phyloP scores from a whole-genome alignment of 768 basidiomycete genomes.

The Boletus subcaerulescens region DNA sequence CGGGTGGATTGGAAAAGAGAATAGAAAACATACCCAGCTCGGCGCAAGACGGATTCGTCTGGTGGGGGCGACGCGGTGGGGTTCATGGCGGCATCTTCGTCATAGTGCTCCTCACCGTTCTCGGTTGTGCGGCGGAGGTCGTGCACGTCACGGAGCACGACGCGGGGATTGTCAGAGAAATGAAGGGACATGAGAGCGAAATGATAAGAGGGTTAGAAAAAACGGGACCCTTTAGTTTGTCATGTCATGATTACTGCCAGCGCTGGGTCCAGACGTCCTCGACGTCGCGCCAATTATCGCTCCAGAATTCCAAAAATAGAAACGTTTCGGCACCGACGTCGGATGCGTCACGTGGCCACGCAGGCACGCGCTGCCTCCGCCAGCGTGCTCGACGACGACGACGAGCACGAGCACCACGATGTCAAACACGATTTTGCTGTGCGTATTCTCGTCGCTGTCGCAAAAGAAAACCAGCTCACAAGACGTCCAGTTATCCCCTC shows the following conservation, averaged over 20 bases:
- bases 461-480: neutral
- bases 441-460: conserved; percentile 14
- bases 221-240: neutral
- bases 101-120: neutral
- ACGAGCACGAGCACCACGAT: conserved; percentile 24
- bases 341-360: conserved; percentile 14
- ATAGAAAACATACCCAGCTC: conserved; percentile 49
- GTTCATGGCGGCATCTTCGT: conserved; percentile 13
- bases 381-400: conserved; percentile 19
- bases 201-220: neutral
- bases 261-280: neutral
- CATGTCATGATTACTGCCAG: neutral
- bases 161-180: neutral
- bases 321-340: conserved; percentile 1
- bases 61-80: conserved; percentile 25
- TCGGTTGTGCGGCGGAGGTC: neutral
- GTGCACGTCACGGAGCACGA: neutral
- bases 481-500: conserved; percentile 61
- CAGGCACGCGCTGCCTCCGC: neutral
- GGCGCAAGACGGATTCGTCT: conserved; percentile 43
- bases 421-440: conserved; percentile 55
- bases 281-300: neutral
- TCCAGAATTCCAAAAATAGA: conserved; percentile 1
- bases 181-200: conserved; percentile 8
- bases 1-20: neutral